Evolutionary conservation across 192 early-diverging fungal species (phyloP).

Genomic region (Fimicolochytrium jonesii): DNA sequence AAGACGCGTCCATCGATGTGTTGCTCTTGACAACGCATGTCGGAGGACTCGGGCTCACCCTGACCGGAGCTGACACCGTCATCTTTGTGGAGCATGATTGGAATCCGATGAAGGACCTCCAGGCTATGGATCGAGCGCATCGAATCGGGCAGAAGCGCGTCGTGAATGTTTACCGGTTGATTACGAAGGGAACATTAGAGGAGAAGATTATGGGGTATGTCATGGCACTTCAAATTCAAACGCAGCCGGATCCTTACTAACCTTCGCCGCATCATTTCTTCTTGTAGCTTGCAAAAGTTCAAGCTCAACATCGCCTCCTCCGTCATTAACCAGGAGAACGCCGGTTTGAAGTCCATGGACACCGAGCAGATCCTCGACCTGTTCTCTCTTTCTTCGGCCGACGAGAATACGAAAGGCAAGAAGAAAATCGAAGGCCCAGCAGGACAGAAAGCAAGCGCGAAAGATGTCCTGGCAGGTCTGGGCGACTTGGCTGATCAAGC

Average conservation of each 20-base stretch:
- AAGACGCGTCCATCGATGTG: constrained; percentile 92
- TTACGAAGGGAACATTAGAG: constrained; percentile 95
- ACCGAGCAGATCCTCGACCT: constrained; percentile 93
- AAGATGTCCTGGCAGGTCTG: constrained; percentile 69
- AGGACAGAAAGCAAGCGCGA: constrained; percentile 57
- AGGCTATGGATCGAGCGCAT: constrained; percentile 99
- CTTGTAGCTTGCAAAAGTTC: constrained; percentile 83
- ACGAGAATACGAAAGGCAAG: constrained; percentile 37
- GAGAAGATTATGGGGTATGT: constrained; percentile 98
- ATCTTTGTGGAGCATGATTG: constrained; percentile 99
- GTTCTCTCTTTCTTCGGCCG: constrained; percentile 62
- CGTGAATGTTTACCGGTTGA: constrained; percentile 97
- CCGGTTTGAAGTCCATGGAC: constrained; percentile 90
- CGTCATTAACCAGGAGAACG: constrained; percentile 94
- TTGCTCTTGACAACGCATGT: constrained; percentile 94
- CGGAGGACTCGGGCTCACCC: constrained; percentile 93
- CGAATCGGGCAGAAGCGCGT: constrained; percentile 95
- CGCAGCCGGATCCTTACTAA: too few species aligned
- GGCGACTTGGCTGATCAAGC: constrained; percentile 89
- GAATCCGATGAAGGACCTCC: constrained; percentile 98
- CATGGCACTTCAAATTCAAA: neutral
- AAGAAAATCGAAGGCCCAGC: constrained; percentile 32
- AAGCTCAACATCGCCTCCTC: constrained; percentile 96
- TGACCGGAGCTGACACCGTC: constrained; percentile 99
- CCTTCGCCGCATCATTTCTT: too few species aligned